phyloP scores from a whole-genome alignment of 2,329 filamentous ascomycete genomes.

The Blastomyces percursus region DNA sequence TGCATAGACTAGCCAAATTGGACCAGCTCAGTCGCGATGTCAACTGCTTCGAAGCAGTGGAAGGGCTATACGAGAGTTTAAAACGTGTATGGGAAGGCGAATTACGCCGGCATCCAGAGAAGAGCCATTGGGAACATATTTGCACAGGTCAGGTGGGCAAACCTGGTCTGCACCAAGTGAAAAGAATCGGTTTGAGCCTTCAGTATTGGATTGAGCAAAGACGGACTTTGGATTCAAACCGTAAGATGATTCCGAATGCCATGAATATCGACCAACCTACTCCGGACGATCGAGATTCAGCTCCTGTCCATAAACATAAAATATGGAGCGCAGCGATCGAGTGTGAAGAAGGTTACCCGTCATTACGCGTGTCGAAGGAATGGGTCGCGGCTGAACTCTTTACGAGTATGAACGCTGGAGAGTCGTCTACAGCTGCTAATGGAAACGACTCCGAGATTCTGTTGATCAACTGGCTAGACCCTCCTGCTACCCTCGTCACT shows the following conservation, averaged over 20 bases:
- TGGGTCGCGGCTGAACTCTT: conserved; percentile 32
- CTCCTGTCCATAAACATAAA: conserved; percentile 16
- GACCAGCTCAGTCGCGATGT: conserved; percentile 36
- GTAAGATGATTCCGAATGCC: conserved; percentile 18
- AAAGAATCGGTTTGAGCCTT: conserved; percentile 31
- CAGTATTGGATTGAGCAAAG: conserved; percentile 35
- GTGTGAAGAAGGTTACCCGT: conserved; percentile 37
- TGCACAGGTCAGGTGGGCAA: conserved; percentile 33
- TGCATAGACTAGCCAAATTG: conserved; percentile 35
- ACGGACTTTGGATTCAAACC: conserved; percentile 25
- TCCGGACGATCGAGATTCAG: conserved; percentile 14
- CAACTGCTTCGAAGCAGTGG: conserved; percentile 38
- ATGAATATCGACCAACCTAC: conserved; percentile 25
- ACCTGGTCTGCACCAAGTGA: conserved; percentile 31
- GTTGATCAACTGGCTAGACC: conserved; percentile 32
- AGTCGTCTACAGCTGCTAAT: conserved; percentile 16
- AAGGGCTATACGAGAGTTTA: conserved; percentile 33
- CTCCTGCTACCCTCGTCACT: conserved; percentile 26
- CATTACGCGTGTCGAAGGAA: conserved; percentile 34
- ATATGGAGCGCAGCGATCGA: conserved; percentile 32
- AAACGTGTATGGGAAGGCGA: conserved; percentile 36
- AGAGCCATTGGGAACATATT: conserved; percentile 29
- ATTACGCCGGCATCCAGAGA: conserved; percentile 22
- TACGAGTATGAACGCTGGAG: conserved; percentile 20
- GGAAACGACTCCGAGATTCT: conserved; percentile 18